Evolutionary conservation across 768 basidiomycete species (phyloP).

Genomic region (Porpolomopsis calyptriformis): DNA sequence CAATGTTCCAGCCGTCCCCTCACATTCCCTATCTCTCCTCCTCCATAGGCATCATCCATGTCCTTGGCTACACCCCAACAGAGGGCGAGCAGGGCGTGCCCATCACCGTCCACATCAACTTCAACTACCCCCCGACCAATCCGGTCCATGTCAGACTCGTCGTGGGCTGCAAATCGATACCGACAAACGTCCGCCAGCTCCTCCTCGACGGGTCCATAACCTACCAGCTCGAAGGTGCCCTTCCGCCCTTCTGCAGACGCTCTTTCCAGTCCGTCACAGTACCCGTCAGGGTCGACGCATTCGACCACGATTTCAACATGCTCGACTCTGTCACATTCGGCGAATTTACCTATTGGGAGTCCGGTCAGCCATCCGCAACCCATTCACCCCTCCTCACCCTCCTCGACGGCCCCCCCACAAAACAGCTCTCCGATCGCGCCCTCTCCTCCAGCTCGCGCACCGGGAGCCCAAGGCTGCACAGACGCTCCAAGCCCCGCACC

Average conservation of each 20-base stretch:
- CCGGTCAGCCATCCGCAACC: constrained; percentile 29
- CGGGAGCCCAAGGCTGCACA: constrained; percentile 18
- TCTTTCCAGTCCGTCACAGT: no score
- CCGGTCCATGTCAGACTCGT: no score
- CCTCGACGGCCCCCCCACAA: constrained; percentile 7
- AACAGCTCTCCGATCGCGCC: constrained; percentile 26
- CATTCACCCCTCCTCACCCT: constrained; percentile 23
- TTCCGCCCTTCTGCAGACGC: constrained; percentile 46
- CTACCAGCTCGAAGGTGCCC: constrained; percentile 58
- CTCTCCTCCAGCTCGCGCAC: constrained; percentile 19
- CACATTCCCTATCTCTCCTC: no score
- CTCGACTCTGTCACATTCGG: constrained; percentile 64
- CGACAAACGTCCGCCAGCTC: no score
- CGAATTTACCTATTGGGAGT: constrained; percentile 53
- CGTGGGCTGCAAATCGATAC: no score
- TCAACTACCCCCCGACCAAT: no score
- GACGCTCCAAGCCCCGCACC: constrained; percentile 31
- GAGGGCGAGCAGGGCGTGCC: no score
- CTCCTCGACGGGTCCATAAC: constrained; percentile 35
- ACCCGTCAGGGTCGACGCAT: constrained; percentile 45
- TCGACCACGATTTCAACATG: constrained; percentile 42
- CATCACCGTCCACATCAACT: no score
- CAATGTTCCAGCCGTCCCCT: no score
- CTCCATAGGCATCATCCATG: no score
- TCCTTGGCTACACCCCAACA: no score